Evolutionary conservation across 1,284 basidiomycete genomes (phyloP).

Genomic region (Pholiota adiposa): DNA sequence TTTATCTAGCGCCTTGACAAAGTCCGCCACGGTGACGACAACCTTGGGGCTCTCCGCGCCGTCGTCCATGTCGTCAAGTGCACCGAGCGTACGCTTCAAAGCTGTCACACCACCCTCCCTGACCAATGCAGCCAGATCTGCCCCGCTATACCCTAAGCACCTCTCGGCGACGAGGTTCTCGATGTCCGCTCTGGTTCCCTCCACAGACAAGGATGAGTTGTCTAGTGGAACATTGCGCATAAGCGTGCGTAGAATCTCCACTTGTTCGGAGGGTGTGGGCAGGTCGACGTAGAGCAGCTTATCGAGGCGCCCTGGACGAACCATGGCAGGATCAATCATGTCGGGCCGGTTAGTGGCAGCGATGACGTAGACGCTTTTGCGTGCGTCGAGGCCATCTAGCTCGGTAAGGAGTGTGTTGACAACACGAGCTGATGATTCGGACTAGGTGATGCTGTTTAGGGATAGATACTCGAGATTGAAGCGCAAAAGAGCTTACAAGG

Average conservation of each 20-base stretch:
- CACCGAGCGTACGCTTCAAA: constrained; percentile 71
- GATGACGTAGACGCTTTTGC: constrained; percentile 94
- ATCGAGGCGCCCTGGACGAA: constrained; percentile 93
- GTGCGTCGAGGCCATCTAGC: constrained; percentile 90
- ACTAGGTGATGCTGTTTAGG: constrained; percentile 53
- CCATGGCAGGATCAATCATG: constrained; percentile 99
- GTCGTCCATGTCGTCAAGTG: constrained; percentile 62
- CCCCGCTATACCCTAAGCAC: constrained; percentile 89
- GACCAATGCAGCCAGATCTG: constrained; percentile 86
- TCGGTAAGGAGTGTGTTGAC: constrained; percentile 98
- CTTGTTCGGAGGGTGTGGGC: constrained; percentile 77
- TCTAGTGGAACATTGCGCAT: constrained; percentile 77
- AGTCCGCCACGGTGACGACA: constrained; percentile 70
- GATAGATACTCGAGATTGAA: neutral
- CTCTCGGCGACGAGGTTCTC: constrained; percentile 58
- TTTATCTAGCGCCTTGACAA: constrained; percentile 78
- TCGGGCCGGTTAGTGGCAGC: constrained; percentile 98
- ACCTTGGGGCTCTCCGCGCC: constrained; percentile 33
- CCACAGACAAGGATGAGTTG: constrained; percentile 24
- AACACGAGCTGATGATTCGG: constrained; percentile 95
- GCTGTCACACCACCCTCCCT: constrained; percentile 91
- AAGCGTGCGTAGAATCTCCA: constrained; percentile 84
- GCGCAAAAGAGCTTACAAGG: constrained; percentile 56
- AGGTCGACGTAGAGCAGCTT: constrained; percentile 97
- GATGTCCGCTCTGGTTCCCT: constrained; percentile 36